Conservation (phyloP, 2,329 filamentous ascomycete species). For the Scortechinia acanthostroma region DNA sequence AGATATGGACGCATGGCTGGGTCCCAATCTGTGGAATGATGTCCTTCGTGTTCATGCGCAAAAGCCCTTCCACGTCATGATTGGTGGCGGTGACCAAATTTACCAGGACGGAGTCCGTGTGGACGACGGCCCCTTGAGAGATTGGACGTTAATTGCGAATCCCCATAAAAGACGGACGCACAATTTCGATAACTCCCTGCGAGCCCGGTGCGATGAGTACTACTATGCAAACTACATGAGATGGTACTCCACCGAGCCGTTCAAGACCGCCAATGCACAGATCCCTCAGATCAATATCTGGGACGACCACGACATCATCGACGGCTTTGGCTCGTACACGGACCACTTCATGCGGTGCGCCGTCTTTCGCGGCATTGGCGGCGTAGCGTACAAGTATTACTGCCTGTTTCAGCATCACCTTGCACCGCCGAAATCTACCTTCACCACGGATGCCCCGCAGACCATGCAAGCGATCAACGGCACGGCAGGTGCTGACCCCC, state of each 20-base stretch:
- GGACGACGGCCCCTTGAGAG: slow-evolving; percentile 66
- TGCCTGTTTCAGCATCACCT: slow-evolving; percentile 95
- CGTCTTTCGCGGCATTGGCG: slow-evolving; percentile 86
- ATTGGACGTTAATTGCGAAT: slow-evolving; percentile 79
- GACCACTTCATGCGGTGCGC: slow-evolving; percentile 88
- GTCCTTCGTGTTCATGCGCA: slow-evolving; percentile 75
- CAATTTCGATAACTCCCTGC: slow-evolving; percentile 72
- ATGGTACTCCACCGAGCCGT: slow-evolving; percentile 78
- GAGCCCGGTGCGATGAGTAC: slow-evolving; percentile 78
- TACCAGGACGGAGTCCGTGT: slow-evolving; percentile 93
- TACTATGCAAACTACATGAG: slow-evolving; percentile 84
- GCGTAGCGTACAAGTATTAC: slow-evolving; percentile 94
- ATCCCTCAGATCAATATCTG: slow-evolving; percentile 96
- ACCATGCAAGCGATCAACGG: slow-evolving; percentile 43
- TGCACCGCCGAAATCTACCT: slow-evolving; percentile 77
- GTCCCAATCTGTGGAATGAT: slow-evolving; percentile 91
- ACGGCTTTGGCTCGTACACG: slow-evolving; percentile 89
- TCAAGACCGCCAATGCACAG: slow-evolving; percentile 78
- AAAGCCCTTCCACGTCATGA: slow-evolving; percentile 86
- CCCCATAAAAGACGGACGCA: slow-evolving; percentile 73
- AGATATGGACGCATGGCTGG: slow-evolving; percentile 78
- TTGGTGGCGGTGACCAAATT: slow-evolving; percentile 90
- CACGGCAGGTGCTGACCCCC: slow-evolving; percentile 55
- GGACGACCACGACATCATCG: slow-evolving; percentile 93
- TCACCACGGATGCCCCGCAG: slow-evolving; percentile 61